Conservation (phyloP, 2,329 filamentous ascomycete genomes). For the Colletotrichum truncatum region DNA sequence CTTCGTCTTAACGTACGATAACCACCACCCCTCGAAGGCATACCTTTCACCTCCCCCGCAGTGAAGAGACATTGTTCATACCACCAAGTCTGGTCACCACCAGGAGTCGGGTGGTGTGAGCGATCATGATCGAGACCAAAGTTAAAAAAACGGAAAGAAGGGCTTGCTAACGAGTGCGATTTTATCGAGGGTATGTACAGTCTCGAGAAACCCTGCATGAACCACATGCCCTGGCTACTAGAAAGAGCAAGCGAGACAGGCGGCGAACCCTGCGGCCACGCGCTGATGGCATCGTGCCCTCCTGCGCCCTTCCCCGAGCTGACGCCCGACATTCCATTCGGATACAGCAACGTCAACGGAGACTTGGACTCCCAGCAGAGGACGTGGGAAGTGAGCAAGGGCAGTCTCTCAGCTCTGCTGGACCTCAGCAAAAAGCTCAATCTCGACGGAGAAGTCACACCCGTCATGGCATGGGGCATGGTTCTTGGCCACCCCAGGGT, state of each 20-base stretch:
- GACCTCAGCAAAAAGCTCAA: constrained; percentile 85
- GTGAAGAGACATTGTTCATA: constrained; percentile 42
- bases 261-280: constrained; percentile 83
- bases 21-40: constrained; percentile 64
- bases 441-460: constrained; percentile 90
- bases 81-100: constrained; percentile 22
- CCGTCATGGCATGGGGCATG: constrained; percentile 93
- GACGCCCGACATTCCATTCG: constrained; percentile 62
- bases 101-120: constrained; percentile 25
- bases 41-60: constrained; percentile 73
- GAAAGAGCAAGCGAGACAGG: constrained; percentile 67
- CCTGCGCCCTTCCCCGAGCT: constrained; percentile 68
- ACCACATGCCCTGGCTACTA: constrained; percentile 84
- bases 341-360: constrained; percentile 48
- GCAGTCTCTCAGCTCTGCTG: constrained; percentile 81
- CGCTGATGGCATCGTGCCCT: constrained; percentile 91
- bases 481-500: constrained; percentile 78
- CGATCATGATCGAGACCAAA: not conserved
- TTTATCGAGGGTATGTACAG: constrained; percentile 58
- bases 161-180: constrained; percentile 54
- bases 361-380: constrained; percentile 65
- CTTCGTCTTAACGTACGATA: constrained; percentile 88
- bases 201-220: constrained; percentile 93
- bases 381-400: constrained; percentile 82
- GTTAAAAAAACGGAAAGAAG: constrained; percentile 34